phyloP scores from a whole-genome alignment of 257 asterid genomes.

The Nicotiana tabacum region DNA sequence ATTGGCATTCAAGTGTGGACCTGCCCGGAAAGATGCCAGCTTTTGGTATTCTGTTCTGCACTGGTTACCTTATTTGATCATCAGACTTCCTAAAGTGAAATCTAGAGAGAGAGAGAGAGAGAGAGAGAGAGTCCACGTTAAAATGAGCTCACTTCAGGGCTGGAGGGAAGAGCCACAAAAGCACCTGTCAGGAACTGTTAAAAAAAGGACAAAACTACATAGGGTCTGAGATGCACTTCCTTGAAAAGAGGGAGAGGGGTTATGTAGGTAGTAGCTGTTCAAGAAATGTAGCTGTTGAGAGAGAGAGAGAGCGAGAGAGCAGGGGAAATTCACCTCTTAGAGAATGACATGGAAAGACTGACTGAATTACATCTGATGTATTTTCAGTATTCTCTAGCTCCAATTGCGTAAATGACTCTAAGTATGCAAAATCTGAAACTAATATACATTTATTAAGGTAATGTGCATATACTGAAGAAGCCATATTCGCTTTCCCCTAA shows the following conservation, averaged over 20 bases:
- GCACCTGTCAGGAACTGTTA: no score
- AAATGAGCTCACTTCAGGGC: no score
- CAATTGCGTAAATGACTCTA: background rate
- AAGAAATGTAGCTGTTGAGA: background rate
- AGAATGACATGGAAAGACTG: no score
- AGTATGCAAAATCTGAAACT: background rate
- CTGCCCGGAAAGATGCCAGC: background rate
- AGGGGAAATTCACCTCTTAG: no score
- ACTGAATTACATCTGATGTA: background rate
- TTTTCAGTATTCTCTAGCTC: background rate
- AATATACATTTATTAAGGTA: background rate
- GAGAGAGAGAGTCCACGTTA: no score
- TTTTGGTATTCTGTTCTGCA: background rate
- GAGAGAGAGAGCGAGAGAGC: background rate
- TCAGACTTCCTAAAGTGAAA: background rate
- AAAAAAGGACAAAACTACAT: no score
- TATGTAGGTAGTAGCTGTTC: no score
- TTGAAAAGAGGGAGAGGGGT: no score
- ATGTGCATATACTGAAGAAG: background rate
- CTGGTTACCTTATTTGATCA: background rate
- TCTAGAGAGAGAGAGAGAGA: background rate
- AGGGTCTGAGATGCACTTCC: no score
- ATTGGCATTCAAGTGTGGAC: background rate
- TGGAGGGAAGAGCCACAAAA: no score
- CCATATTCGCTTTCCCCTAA: background rate